A percentile compares a stretch with the other conserved stretches of the same genome.
These are phyloP conservation scores for Plenodomus lindquistii DNA, from an alignment of 2,329 filamentous ascomycete species.

Conservation along the genomic window DNA sequence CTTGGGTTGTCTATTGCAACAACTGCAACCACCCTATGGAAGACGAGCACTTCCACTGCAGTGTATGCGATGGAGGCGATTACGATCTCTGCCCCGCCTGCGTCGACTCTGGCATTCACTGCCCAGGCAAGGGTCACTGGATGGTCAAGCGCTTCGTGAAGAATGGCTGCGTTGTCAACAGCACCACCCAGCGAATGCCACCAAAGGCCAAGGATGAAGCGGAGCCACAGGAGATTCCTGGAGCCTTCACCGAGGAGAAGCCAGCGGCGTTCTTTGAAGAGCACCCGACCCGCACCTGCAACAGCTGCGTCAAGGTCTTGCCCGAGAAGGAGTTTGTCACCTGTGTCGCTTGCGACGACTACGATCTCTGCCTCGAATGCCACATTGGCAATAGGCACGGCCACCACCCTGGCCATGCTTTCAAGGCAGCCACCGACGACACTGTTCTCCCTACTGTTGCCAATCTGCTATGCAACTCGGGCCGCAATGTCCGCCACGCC, in stretches of 20 bases:
- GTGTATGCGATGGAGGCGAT: constrained; percentile 88
- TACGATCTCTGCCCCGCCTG: constrained; percentile 89
- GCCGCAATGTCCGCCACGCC: constrained; percentile 79
- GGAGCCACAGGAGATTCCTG: constrained; percentile 47
- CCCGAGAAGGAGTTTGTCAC: constrained; percentile 81
- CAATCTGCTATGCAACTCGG: constrained; percentile 71
- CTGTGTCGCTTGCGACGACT: constrained; percentile 84
- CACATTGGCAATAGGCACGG: constrained; percentile 78
- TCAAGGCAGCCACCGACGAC: constrained; percentile 68
- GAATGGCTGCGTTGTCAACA: constrained; percentile 78
- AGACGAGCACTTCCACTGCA: constrained; percentile 90
- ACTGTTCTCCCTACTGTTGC: constrained; percentile 62
- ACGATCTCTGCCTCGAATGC: constrained; percentile 86
- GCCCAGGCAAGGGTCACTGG: constrained; percentile 82
- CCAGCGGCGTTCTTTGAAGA: constrained; percentile 44
- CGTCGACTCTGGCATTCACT: constrained; percentile 74
- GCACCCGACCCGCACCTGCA: constrained; percentile 68
- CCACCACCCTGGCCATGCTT: constrained; percentile 86
- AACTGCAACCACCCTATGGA: constrained; percentile 78
- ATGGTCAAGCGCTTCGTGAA: constrained; percentile 87
- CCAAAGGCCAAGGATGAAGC: constrained; percentile 59
- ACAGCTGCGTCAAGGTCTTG: constrained; percentile 71
- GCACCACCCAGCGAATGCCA: constrained; percentile 78
- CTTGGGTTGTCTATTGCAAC: constrained; percentile 92
- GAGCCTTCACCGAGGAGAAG: constrained; percentile 51